phyloP scores from a whole-genome alignment of 176 grass and related monocot genomes.

The Panicum miliaceum region DNA sequence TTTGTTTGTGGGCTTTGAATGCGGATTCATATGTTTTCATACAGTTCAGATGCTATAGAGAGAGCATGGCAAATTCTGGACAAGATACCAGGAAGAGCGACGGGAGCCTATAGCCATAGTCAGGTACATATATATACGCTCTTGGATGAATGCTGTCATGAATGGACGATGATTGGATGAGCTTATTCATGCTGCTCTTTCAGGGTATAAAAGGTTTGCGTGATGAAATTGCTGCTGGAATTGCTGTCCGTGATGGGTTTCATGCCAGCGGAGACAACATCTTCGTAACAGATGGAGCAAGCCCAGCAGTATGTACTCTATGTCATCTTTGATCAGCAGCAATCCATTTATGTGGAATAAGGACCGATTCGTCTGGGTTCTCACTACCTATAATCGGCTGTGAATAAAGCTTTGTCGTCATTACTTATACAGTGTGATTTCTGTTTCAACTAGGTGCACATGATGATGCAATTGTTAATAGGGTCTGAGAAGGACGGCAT shows the following conservation, averaged over 20 bases:
- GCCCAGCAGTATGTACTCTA: constrained; percentile 71
- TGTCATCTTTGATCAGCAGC: constrained; percentile 10
- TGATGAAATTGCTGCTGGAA: constrained; percentile 90
- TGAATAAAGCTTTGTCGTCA: background rate
- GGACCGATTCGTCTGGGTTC: background rate
- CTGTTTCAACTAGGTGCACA: constrained; percentile 74
- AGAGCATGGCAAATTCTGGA: constrained; percentile 91
- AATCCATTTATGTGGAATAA: constrained; percentile 22
- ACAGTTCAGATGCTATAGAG: constrained; percentile 93
- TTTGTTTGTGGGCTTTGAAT: background rate
- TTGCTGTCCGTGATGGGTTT: constrained; percentile 86
- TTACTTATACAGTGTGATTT: constrained; percentile 37
- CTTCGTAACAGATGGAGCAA: constrained; percentile 93
- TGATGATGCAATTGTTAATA: constrained; percentile 98
- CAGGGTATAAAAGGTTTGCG: constrained; percentile 92
- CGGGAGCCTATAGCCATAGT: constrained; percentile 94
- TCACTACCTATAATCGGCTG: background rate
- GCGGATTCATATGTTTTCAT: constrained; percentile 47
- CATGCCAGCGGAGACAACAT: constrained; percentile 84
- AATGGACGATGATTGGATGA: constrained; percentile 27
- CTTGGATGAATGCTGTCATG: constrained; percentile 35
- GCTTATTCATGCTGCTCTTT: constrained; percentile 46
- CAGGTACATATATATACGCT: constrained; percentile 55
- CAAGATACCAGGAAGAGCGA: constrained; percentile 80
- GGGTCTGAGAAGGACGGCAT: constrained; percentile 96